phyloP scores from a whole-genome alignment of 352 stramenopile species.

The Phytophthora crassamura region DNA sequence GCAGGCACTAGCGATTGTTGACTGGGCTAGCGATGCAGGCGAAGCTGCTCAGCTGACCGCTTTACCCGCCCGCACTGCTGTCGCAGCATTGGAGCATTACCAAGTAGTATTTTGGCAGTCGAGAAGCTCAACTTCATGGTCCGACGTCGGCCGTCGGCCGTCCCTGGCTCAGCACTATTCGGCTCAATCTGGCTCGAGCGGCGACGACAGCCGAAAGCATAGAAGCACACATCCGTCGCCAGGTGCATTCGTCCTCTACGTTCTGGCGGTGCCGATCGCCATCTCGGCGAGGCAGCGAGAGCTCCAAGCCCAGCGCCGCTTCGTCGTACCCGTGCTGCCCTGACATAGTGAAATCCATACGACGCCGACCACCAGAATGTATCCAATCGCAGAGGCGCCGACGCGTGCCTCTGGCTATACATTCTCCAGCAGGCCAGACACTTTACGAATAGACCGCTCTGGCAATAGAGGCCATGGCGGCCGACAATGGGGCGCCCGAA shows the following conservation, averaged over 20 bases:
- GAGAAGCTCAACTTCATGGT: not conserved
- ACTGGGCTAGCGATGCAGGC: too few relatives aligned
- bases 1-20: too few relatives aligned
- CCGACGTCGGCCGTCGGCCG: not conserved
- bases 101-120: not conserved
- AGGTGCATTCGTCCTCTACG: too few relatives aligned
- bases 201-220: not conserved
- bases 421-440: conserved; percentile 1
- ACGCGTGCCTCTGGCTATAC: conserved; percentile 13
- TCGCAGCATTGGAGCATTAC: too few relatives aligned
- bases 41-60: too few relatives aligned
- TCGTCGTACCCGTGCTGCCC: not conserved
- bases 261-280: conserved; percentile 12
- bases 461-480: conserved; percentile 2
- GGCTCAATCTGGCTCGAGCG: not conserved
- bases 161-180: not conserved
- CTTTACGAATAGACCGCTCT: conserved; percentile 4
- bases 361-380: not conserved
- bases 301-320: not conserved
- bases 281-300: not conserved
- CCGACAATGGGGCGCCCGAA: not conserved
- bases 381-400: conserved; percentile 1
- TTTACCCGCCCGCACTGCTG: too few relatives aligned
- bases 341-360: conserved; percentile 10
- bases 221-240: too few relatives aligned